Base-by-base conservation (phyloP, 2,329 filamentous ascomycete genomes). In the Fusarium temperatum region DNA sequence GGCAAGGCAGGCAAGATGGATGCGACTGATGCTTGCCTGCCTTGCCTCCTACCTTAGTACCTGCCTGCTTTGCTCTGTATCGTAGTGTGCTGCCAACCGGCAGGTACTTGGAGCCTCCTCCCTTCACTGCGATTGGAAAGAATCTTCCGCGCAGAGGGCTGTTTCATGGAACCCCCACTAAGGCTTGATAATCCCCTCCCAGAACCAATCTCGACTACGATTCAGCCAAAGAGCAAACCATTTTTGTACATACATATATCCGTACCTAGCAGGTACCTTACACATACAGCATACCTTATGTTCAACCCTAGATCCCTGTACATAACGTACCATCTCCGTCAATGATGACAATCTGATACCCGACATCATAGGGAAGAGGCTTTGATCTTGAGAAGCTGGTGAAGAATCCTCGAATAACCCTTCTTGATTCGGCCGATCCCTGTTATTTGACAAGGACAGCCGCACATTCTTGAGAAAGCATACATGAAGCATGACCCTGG, bases 311-410 rank as follows among this genome's bases (percentile, higher is more conserved):
- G 50, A 64, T 47, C 71, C 71, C 54, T 73, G 64, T 20, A 50
- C 32, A 28, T 18, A 51, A 28, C 28, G 30, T 28, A 41, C 60
- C 41, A 30, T 36, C 38, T 28, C 38, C 59, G 45, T 45, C 20
- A 44, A n/a, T 56, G n/a, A 45, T 47, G 66, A 55, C 55, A 61
- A 71, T 70, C 66, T 51, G 39, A 57, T 70, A 66, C 45, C 45
- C 50, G 66, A 57, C 20, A 24, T 56, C 55, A 28, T 36, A 59
- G 12, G 36, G 54, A 56, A 55, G 30, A 39, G 55, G 20, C 30
- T n/a, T 60, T 56, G 39, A 48, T 39, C 47, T 38, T 24, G 35
- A 38, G 18, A 35, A 54, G 28, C n/a, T 44, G 28, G 26, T 55
- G 18, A 48, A 65, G 39, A 42, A 54, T 54, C 57, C 24, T 39